Evolutionary conservation across 1,284 basidiomycete genomes (phyloP).

Genomic region (Exobasidium rhododendri): DNA sequence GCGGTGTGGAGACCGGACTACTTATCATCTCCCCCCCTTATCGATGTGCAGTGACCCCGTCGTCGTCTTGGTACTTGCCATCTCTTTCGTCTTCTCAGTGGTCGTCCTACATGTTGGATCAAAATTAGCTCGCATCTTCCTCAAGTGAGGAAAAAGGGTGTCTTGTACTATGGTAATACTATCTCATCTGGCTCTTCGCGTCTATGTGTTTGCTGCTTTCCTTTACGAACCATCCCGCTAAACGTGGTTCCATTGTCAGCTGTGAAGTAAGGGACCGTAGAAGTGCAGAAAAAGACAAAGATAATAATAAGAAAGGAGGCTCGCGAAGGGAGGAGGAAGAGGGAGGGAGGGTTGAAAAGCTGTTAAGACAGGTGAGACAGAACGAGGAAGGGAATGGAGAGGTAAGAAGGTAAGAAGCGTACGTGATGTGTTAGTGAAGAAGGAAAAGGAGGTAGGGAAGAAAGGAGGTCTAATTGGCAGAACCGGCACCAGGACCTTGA

Average conservation of each 20-base stretch:
- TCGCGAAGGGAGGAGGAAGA: not conserved
- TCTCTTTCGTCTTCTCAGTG: conserved; percentile 96
- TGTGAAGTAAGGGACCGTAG: no score
- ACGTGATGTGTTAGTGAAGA: no score
- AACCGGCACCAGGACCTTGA: not conserved
- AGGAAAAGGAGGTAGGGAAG: not conserved
- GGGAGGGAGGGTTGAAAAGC: not conserved
- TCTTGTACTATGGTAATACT: not conserved
- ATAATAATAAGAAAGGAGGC: not conserved
- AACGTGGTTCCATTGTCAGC: no score
- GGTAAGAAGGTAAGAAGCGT: no score
- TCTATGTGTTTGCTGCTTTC: no score
- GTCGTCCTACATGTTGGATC: conserved; percentile 98
- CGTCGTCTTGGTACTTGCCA: conserved; percentile 91
- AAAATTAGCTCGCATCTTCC: conserved; percentile 85
- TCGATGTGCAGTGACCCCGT: conserved; percentile 75
- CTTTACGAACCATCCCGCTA: no score
- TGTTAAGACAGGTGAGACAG: not conserved
- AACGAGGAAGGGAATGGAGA: not conserved
- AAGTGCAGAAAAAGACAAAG: no score
- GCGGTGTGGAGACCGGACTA: not conserved
- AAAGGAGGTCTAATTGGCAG: not conserved
- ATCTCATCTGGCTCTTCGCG: not conserved
- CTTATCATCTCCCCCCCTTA: not conserved
- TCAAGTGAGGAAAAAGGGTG: conserved; percentile 63